Percentiles rank a stretch among this genome's conserved stretches.
These are phyloP conservation scores for Crithidia expoeki DNA, from an alignment of 208 protist species.

Conservation along the genomic window DNA sequence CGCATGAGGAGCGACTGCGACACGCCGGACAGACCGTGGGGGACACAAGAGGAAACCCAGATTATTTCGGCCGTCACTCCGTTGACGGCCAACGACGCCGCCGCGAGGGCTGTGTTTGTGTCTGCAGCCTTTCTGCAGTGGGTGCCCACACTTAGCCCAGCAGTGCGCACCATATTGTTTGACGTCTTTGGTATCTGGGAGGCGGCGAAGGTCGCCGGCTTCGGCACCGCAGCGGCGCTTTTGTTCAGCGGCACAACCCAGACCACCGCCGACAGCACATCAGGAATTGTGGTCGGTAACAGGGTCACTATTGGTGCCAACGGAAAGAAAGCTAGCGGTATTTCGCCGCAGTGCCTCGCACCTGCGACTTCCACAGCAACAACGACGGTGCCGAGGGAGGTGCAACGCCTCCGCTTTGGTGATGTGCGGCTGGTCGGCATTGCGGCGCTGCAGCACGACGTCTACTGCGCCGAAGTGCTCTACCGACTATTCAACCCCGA, in stretches of 20 bases:
- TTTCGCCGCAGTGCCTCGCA: not conserved
- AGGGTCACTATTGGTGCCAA: not conserved
- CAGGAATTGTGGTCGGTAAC: too few relatives aligned
- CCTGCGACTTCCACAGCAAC: not conserved
- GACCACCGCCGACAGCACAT: too few relatives aligned
- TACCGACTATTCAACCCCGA: slow-evolving; percentile 55
- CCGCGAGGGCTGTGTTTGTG: slow-evolving; percentile 25
- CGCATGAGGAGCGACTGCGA: not conserved
- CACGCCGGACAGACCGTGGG: not conserved
- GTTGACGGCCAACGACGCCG: not conserved
- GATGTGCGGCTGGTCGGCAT: slow-evolving; percentile 82
- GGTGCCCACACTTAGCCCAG: slow-evolving; percentile 62
- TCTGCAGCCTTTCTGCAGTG: slow-evolving; percentile 50
- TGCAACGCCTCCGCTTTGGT: slow-evolving; percentile 59
- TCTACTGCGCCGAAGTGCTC: slow-evolving; percentile 48
- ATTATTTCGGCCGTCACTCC: not conserved
- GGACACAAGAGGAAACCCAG: not conserved
- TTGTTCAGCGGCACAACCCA: too few relatives aligned
- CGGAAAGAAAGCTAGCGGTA: not conserved
- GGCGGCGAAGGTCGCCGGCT: slow-evolving; percentile 54
- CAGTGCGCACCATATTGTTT: slow-evolving; percentile 72
- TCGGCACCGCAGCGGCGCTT: slow-evolving; percentile 28
- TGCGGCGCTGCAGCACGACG: slow-evolving; percentile 40
- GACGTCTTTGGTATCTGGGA: slow-evolving; percentile 71
- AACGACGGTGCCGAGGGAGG: not conserved